Conservation (phyloP, 139 green algal genomes). For the Coccomyxa sp. region DNA sequence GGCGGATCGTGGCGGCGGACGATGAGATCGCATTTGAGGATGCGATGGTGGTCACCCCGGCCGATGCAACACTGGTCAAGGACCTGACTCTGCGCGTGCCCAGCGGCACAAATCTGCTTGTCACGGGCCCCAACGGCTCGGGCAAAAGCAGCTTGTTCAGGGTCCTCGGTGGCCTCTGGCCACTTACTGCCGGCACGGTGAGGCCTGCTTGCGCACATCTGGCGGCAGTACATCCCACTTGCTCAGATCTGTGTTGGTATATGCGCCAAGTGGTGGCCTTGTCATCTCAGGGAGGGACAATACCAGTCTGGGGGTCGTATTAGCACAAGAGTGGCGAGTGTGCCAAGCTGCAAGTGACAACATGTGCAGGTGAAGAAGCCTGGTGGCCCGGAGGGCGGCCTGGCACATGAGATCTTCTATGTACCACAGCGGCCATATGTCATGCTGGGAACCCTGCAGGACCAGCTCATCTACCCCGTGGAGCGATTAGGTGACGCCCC, state of each 20-base stretch:
- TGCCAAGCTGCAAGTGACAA: too few species aligned
- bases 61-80: slow-evolving; percentile 44
- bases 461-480: slow-evolving; percentile 70
- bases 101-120: slow-evolving; percentile 69
- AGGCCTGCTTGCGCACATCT: slow-evolving; percentile 41
- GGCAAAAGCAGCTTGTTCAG: slow-evolving; percentile 59
- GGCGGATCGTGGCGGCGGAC: slow-evolving; percentile 18
- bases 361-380: neutral
- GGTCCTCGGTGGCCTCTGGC: slow-evolving; percentile 66
- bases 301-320: too few species aligned
- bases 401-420: slow-evolving; percentile 65
- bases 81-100: slow-evolving; percentile 30
- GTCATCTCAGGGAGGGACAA: too few species aligned
- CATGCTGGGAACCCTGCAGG: slow-evolving; percentile 57
- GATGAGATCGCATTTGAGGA: slow-evolving; percentile 63
- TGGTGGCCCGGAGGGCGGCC: slow-evolving; percentile 22
- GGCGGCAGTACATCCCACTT: neutral
- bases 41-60: slow-evolving; percentile 61
- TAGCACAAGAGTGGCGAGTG: too few species aligned
- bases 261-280: too few species aligned
- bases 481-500: neutral
- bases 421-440: slow-evolving; percentile 67
- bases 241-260: neutral
- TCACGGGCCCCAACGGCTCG: slow-evolving; percentile 46
- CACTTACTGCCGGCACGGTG: slow-evolving; percentile 43